Evolutionary conservation across 1,139 yeast genomes (phyloP), one percentile per base, ranked within the genome.

Genomic region (Suhomyces kunorum): DNA sequence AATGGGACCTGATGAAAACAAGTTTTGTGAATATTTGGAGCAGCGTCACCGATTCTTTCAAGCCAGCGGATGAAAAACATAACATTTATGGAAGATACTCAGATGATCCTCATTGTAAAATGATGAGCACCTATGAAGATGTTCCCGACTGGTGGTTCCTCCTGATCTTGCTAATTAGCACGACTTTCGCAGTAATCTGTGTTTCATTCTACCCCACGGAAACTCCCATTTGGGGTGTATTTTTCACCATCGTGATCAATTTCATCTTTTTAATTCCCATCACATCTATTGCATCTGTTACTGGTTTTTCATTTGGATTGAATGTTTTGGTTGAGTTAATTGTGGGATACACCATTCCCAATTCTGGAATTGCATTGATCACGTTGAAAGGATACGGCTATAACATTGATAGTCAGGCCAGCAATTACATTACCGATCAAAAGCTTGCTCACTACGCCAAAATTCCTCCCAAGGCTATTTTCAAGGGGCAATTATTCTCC

Each of bases 91-190:
- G 61, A 33, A 55, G 54, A 41, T 47, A 58, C 47, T 62, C 58
- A 2, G 45, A 61, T 18, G 87, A 81, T 49, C 77, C 83, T 0
- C 83, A 80, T 47, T 68, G 77, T 32, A 65, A 68, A 39, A 74
- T 78, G 76, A 79, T 80, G 81, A 47, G 67, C 19, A 60, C 62
- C 15, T 79, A 79, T 55, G 68, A 67, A 28, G 87, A 81, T 50
- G 85, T 80, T 14, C 87, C 87, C 8, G 82, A 80, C 45, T 75
- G 77, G 76, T 78, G 79, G 71, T 81, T 74, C 49, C 48, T 76
- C 17, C 40, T 63, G 9, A 69, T 81, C 13, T 59, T 81, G 41
- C 45, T 76, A n/a, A 47, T 72, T 15, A 70, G 85, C 2, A 53
- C 80, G 6, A 71, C 66, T 1, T 61, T 79, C 39, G 83, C 78